Base-by-base conservation (phyloP, 345 rosid genomes). In the Acer saccharum region DNA sequence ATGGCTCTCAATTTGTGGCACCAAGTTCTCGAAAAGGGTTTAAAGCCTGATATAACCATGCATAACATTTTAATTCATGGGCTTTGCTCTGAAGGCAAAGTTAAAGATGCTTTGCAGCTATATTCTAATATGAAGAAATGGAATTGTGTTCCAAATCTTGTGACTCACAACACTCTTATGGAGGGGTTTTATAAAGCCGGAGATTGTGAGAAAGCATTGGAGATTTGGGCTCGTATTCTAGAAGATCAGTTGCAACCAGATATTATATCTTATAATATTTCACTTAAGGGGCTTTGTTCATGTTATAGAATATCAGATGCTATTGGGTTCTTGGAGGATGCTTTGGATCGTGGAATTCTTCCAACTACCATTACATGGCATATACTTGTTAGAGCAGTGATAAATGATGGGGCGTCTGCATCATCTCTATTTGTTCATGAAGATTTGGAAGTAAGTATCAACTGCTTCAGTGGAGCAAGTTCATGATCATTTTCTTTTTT, bases 21-120 rank as follows among this genome's bases (percentile, higher is more conserved):
- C 77, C 89, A 83, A 52, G 88, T 80, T 83, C 85, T 90, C 62
- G 78, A 74, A 18, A 83, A 81, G 77, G 97, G 91, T 76, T 80
- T 87, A 72, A 83, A 85, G 73, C 95, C 98, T 7, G 94, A 94
- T 77, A 76, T 88, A 70, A 89, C 78, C 14, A 88, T 94, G 93
- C 87, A 90, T 81, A 94, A 96, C 79, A 92, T 94, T 74, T 75
- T 94, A 73, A 91, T 96, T 57, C 94, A 92, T 29, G 93, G 95
- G 20, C 90, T 90, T 68, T 96, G 97, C 80, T 89, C 92, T n/a
- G 87, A 82, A 21, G 91, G 95, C 23, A 90, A 89, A 82, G 84
- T 89, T 70, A 87, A 84, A 74, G 92, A 88, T 82, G 97, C 99
- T 35, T 68, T 89, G 74, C 86, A 80, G 68, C 78, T 91, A 63